Evolutionary conservation across 75 land plant genomes (phyloP).

Genomic region (Ceratopteris richardii): DNA sequence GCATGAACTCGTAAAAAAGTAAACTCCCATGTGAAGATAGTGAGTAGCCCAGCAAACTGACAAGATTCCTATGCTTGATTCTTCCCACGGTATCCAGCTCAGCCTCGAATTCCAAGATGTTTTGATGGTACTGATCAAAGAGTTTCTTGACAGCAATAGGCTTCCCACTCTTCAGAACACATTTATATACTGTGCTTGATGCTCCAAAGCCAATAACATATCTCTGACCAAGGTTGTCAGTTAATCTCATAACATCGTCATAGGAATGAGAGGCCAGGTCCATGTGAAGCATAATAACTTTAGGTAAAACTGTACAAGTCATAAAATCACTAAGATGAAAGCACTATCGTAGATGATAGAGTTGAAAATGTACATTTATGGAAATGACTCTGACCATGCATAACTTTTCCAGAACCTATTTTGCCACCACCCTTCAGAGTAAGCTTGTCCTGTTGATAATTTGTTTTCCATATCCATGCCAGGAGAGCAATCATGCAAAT

Average conservation of each 20-base stretch:
- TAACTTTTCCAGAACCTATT: too few relatives aligned
- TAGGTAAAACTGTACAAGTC: slow-evolving; percentile 43
- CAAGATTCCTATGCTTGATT: slow-evolving; percentile 80
- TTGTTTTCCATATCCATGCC: not conserved
- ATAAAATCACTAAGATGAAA: not conserved
- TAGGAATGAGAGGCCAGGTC: slow-evolving; percentile 72
- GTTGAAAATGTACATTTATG: too few relatives aligned
- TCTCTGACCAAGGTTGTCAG: slow-evolving; percentile 77
- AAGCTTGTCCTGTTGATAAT: not conserved
- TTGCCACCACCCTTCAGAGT: not conserved
- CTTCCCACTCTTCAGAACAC: slow-evolving; percentile 62
- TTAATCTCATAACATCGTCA: slow-evolving; percentile 75
- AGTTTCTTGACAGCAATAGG: slow-evolving; percentile 83
- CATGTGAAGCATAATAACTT: slow-evolving; percentile 65
- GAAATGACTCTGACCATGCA: too few relatives aligned
- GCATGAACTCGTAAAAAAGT: slow-evolving; percentile 89
- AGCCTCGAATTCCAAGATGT: slow-evolving; percentile 59
- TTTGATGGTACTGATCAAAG: slow-evolving; percentile 50
- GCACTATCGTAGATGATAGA: too few relatives aligned
- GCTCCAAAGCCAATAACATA: slow-evolving; percentile 79
- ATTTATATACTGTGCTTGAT: slow-evolving; percentile 85
- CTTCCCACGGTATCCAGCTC: slow-evolving; percentile 71
- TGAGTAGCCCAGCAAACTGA: slow-evolving; percentile 75
- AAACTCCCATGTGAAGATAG: slow-evolving; percentile 61
- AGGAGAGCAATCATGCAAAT: not conserved